Conservation (phyloP, 306 rosid species). For the Malus asiatica region DNA sequence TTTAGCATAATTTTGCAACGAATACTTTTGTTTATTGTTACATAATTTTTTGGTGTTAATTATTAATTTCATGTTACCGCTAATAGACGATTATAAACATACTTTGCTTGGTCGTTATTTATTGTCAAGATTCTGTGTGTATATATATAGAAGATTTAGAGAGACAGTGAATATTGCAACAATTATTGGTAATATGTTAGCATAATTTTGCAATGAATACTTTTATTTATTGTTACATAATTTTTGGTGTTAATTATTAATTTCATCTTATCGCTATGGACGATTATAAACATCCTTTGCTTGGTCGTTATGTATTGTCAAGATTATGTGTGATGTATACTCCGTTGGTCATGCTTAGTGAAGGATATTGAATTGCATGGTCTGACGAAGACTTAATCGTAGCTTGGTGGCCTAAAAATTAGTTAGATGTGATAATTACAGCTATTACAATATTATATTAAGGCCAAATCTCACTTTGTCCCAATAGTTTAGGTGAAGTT, state of each 20-base stretch:
- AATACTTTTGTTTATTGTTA: background rate
- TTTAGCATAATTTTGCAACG: background rate
- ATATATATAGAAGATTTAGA: conserved; percentile 31
- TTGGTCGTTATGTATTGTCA: background rate
- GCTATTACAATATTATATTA: background rate
- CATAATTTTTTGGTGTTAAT: background rate
- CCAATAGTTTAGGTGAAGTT: too few species aligned
- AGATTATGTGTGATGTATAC: background rate
- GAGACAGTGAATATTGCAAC: conserved; percentile 26
- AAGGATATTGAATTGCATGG: background rate
- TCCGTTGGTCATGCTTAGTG: too few species aligned
- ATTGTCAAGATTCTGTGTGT: too few species aligned
- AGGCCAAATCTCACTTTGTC: too few species aligned
- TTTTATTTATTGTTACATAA: background rate
- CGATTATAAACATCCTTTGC: background rate
- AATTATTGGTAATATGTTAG: background rate
- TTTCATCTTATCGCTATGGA: background rate
- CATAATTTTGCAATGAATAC: background rate
- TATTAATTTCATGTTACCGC: background rate
- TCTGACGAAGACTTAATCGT: background rate
- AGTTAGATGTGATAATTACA: background rate
- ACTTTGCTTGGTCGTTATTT: background rate
- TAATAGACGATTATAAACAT: background rate
- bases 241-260: background rate
- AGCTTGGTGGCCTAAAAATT: background rate